Base-by-base conservation (phyloP, 495 filamentous ascomycete species). In the Penicillium odoratum region DNA sequence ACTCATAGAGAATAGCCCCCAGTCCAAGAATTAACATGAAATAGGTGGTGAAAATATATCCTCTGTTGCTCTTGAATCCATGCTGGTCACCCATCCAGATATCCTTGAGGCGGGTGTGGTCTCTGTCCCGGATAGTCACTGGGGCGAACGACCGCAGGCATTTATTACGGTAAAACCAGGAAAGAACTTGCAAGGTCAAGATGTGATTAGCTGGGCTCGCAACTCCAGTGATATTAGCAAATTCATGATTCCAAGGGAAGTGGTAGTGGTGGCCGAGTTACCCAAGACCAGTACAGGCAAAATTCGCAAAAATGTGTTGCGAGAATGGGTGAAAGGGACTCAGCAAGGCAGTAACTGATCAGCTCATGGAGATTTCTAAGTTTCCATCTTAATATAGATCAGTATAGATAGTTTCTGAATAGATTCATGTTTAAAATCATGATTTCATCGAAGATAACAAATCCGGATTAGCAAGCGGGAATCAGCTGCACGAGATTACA, bases 241-340 rank as follows among this genome's bases (percentile, higher is more conserved):
- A 63, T 98, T 97, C 69, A 98, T 98, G 94, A 85, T 98, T 25
- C 94, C 94, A 9, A 81, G 88, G 48, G 94, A 98, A 78, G 91
- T 98, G 1, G 92, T 96, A 74, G 78, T 98, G 52, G 85, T 98
- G 31, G 57, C 74, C 25, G 92, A 97, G 71, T 76, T 98, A 54
- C 94, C 94, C 11, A 98, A 98, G 83, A 98, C 95, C 28, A 92
- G 88, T 65, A 98, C 94, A 3, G 94, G 94, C 28, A 98, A 98
- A 80, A 76, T 98, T 52, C 87, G 90, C 82, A 98, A 98, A 82
- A 98, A 97, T 70, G 85, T 96, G 42, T 67, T 98, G 45, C 76
- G 93, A 58, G 89, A 91, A 66, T 93, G 91, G 93, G 88, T 88
- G 4, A 93, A 84, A 73, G 84, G 80, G 16, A 3, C 58, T 30